phyloP scores from a whole-genome alignment of 495 filamentous ascomycete genomes.

The Echria macrotheca region DNA sequence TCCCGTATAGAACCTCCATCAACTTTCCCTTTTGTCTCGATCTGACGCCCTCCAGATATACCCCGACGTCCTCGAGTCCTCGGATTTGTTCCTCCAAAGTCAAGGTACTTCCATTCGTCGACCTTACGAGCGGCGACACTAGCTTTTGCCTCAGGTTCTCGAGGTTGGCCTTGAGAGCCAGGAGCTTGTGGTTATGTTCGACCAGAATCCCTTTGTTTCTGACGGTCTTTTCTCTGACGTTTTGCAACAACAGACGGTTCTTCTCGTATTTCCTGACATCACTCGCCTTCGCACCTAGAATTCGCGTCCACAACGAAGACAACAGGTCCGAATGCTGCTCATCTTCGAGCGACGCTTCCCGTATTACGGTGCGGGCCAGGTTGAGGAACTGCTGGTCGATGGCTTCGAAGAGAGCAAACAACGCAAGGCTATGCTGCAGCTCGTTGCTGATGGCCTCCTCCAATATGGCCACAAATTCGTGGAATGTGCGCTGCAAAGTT shows the following conservation, averaged over 20 bases:
- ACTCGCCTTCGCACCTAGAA: conserved; percentile 65
- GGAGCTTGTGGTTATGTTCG: conserved; percentile 73
- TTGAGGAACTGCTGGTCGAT: conserved; percentile 87
- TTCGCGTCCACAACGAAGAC: conserved; percentile 75
- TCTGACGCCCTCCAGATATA: conserved; percentile 65
- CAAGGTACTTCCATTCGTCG: conserved; percentile 59
- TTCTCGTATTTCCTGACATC: conserved; percentile 81
- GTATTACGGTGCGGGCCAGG: conserved; percentile 76
- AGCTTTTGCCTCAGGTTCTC: conserved; percentile 72
- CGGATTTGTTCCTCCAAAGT: conserved; percentile 77
- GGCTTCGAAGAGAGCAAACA: conserved; percentile 79
- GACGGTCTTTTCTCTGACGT: conserved; percentile 74
- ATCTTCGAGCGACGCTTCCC: conserved; percentile 75
- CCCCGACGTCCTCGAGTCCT: conserved; percentile 72
- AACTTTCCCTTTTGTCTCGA: conserved; percentile 75
- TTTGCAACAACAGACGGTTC: conserved; percentile 68
- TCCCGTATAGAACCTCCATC: conserved; percentile 73
- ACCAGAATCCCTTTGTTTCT: conserved; percentile 79
- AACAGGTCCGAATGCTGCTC: conserved; percentile 73
- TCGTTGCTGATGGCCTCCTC: conserved; percentile 85
- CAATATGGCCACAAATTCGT: conserved; percentile 77
- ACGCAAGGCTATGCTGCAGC: conserved; percentile 63
- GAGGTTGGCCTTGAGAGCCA: conserved; percentile 72
- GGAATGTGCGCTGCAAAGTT: conserved; percentile 79
- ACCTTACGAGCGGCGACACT: conserved; percentile 72